Evolutionary conservation across 1,284 basidiomycete species (phyloP).

Genomic region (Tremellales sp.): DNA sequence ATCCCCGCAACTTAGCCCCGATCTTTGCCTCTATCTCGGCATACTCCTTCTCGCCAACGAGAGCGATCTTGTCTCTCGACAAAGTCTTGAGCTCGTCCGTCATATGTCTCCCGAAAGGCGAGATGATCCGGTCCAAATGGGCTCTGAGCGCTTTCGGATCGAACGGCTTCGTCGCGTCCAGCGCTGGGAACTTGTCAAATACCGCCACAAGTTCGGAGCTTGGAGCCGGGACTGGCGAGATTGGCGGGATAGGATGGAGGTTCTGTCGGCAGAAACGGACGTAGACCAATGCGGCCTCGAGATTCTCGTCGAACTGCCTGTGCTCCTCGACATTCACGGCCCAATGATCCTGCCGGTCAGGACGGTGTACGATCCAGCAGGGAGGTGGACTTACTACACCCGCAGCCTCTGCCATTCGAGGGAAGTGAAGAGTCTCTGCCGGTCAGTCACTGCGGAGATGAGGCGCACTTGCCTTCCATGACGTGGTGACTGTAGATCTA

Average conservation of each 20-base stretch:
- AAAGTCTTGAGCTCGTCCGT: slow-evolving; percentile 5
- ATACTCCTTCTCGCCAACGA: background rate
- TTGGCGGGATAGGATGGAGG: background rate
- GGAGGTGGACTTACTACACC: background rate
- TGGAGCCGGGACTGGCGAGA: slow-evolving; percentile 7
- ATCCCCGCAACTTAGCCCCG: background rate
- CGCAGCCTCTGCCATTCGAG: background rate
- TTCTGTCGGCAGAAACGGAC: slow-evolving; percentile 2
- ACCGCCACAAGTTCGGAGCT: background rate
- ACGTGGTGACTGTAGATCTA: slow-evolving; percentile 3
- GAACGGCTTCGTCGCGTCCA: slow-evolving; percentile 1
- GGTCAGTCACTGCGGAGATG: background rate
- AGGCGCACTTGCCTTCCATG: slow-evolving; percentile 3
- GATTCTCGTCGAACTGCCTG: slow-evolving; percentile 2
- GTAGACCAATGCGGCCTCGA: slow-evolving; percentile 5
- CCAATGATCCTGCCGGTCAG: background rate
- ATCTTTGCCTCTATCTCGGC: background rate
- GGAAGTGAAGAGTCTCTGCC: slow-evolving; percentile 4
- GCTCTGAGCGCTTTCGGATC: background rate
- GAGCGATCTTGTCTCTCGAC: slow-evolving; percentile 2
- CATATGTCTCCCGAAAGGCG: slow-evolving; percentile 1
- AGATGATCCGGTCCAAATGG: slow-evolving; percentile 1
- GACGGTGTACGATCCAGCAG: background rate
- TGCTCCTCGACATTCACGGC: slow-evolving; percentile 5
- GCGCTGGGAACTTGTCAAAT: background rate